A percentile compares a stretch with the other conserved stretches of the same genome.
Evolutionary conservation across 495 filamentous ascomycete genomes (phyloP).

Genomic region (Lophiostoma macrostomum): DNA sequence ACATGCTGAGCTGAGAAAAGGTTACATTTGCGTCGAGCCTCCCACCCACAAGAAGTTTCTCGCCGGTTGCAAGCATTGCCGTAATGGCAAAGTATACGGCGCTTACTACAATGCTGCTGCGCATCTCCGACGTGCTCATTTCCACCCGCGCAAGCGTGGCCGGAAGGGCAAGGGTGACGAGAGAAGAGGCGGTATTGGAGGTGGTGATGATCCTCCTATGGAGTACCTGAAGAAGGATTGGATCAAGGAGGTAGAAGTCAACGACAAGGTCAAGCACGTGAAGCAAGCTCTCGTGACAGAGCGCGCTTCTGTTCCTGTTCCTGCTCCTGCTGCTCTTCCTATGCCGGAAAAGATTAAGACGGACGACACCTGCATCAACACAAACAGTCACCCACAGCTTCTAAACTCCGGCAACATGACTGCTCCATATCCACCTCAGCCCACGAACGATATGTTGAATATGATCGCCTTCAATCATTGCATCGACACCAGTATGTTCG

Average conservation of each 20-base stretch:
- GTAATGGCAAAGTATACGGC: constrained; percentile 72
- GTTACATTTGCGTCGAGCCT: constrained; percentile 75
- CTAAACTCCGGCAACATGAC: neutral
- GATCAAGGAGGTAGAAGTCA: constrained; percentile 68
- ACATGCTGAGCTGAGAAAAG: constrained; percentile 69
- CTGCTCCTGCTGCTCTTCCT: too few relatives aligned
- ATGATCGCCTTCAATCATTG: constrained; percentile 1
- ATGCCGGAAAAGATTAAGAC: too few relatives aligned
- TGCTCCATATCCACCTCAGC: neutral
- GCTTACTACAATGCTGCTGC: constrained; percentile 96
- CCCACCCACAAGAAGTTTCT: constrained; percentile 61
- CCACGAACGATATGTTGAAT: neutral
- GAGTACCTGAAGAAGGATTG: constrained; percentile 68
- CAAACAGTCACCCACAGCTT: neutral
- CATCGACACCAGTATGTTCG: constrained; percentile 5
- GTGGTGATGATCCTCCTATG: constrained; percentile 81
- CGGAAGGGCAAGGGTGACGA: constrained; percentile 56
- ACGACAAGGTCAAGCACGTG: constrained; percentile 32
- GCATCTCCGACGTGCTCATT: constrained; percentile 86
- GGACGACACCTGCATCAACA: too few relatives aligned
- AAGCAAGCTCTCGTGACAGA: neutral
- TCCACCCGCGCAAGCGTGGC: constrained; percentile 62
- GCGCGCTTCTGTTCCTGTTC: neutral
- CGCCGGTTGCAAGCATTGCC: constrained; percentile 84
- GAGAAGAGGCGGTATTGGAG: constrained; percentile 76